A percentile compares a stretch with the other conserved stretches of the same genome.
Conservation (phyloP, 202 grass and related monocot species). For the Carex sylvatica region DNA sequence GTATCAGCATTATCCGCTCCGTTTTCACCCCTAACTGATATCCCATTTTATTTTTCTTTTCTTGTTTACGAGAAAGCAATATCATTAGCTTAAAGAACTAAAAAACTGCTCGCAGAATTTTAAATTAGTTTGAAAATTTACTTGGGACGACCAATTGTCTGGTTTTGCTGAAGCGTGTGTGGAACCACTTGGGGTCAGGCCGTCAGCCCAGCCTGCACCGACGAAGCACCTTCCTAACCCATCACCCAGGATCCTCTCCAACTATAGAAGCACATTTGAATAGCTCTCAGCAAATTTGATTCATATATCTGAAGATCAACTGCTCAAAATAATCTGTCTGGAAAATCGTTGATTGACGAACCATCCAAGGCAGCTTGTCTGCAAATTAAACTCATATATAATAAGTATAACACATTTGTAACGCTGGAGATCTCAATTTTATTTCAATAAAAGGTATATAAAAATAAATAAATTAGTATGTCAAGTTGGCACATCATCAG, state of each 20-base stretch:
- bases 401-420: too few species aligned
- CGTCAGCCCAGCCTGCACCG: not conserved
- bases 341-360: not conserved
- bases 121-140: not conserved
- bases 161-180: slow-evolving; percentile 3
- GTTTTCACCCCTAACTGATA: too few species aligned
- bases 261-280: not conserved
- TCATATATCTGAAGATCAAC: not conserved
- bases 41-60: too few species aligned
- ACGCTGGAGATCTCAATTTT: not conserved
- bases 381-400: not conserved
- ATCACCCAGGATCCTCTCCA: not conserved
- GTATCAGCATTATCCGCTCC: too few species aligned
- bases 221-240: not conserved
- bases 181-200: slow-evolving; percentile 3
- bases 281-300: not conserved
- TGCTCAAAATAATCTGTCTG: not conserved
- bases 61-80: not conserved
- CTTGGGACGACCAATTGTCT: not conserved
- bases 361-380: not conserved
- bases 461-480: too few species aligned
- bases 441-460: not conserved
- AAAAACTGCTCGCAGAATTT: not conserved
- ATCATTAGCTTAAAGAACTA: not conserved
- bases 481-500: too few species aligned